Evolutionary conservation across 306 rosid genomes (phyloP), one percentile per base, ranked within the genome.

Genomic region (Cyclanthera cordifolia): DNA sequence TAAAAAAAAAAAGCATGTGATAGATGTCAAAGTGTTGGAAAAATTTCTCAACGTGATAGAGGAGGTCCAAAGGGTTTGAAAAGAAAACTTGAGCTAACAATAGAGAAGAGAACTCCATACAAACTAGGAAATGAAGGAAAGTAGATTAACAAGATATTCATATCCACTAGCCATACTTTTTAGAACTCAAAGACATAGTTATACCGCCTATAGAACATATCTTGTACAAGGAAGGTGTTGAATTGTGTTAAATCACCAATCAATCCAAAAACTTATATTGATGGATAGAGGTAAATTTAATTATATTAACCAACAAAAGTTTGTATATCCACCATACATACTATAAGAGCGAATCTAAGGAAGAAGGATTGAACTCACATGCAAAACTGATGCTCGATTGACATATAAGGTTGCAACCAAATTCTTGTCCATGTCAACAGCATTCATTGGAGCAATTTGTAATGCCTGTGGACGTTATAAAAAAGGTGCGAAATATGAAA

Each of bases 301-400:
- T 27, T 27, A 27, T 27, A 27, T 27, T 27, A 27, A 27, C 30
- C 3, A 27, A 1, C 30, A 27, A 3, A 27, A 27, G 30, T 1
- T 39, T 12, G 45, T 39, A 24, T 23, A 57, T 28, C 21, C 20
- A 28, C 12, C 43, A 4, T 25, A 6, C 19, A 15, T 57, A 57
- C 43, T 15, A 14, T 17, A 56, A 15, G 64, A 56, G 11, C 5
- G 5, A 39, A 41, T 45, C 55, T 23, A 3, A 14, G 2, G 16
- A 41, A 69, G 28, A 20, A 68, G 27, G 32, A 59, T 37, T 37
- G 72, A 71, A 66, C 91, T 80, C 75, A 91, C 97, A 78, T 80
- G 82, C 78, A 91, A 82, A 45, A 81, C 91, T 47, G 83, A 79
- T 77, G 97, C 97, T 70, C 96, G 90, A 79, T 91, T 91, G 77